These are phyloP conservation scores for Inonotus hispidus DNA, from an alignment of 1,284 basidiomycete species.

Conservation along the genomic window DNA sequence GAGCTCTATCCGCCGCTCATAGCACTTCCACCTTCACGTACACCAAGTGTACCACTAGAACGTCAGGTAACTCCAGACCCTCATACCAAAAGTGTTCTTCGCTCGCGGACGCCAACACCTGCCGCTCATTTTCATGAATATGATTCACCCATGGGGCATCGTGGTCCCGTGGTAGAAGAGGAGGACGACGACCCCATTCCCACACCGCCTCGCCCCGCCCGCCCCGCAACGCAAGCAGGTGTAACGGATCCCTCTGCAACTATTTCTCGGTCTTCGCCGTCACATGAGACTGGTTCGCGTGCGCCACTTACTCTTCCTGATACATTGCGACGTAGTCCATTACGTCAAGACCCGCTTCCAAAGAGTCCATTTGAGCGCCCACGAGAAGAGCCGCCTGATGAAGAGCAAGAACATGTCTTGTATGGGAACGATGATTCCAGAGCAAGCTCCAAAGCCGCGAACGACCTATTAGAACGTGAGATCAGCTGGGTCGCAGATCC, in stretches of 20 bases:
- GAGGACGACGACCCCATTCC: slow-evolving; percentile 50
- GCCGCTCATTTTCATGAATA: slow-evolving; percentile 23
- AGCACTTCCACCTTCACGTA: slow-evolving; percentile 11
- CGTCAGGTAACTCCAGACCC: slow-evolving; percentile 14
- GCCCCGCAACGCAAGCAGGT: slow-evolving; percentile 14
- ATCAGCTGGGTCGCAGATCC: slow-evolving; percentile 72
- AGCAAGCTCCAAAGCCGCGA: not conserved
- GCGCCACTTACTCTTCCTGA: slow-evolving; percentile 45
- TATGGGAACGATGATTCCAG: slow-evolving; percentile 26
- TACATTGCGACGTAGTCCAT: slow-evolving; percentile 37
- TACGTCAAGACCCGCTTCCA: slow-evolving; percentile 53
- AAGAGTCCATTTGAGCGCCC: slow-evolving; percentile 61
- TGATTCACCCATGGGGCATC: slow-evolving; percentile 41
- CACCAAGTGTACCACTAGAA: slow-evolving; percentile 16
- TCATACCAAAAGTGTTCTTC: not conserved
- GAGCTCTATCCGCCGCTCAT: slow-evolving; percentile 24
- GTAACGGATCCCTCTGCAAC: not conserved
- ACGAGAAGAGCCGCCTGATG: slow-evolving; percentile 29
- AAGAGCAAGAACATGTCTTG: slow-evolving; percentile 58
- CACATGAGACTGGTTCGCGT: slow-evolving; percentile 12
- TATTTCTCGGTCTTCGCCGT: not conserved
- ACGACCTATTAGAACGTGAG: slow-evolving; percentile 40
- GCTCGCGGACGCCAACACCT: slow-evolving; percentile 1
- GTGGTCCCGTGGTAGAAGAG: slow-evolving; percentile 68
- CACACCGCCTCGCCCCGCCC: slow-evolving; percentile 24